A percentile compares a stretch with the other conserved stretches of the same genome.
phyloP scores from a whole-genome alignment of 306 rosid species.

The Casuarina cunninghamiana region DNA sequence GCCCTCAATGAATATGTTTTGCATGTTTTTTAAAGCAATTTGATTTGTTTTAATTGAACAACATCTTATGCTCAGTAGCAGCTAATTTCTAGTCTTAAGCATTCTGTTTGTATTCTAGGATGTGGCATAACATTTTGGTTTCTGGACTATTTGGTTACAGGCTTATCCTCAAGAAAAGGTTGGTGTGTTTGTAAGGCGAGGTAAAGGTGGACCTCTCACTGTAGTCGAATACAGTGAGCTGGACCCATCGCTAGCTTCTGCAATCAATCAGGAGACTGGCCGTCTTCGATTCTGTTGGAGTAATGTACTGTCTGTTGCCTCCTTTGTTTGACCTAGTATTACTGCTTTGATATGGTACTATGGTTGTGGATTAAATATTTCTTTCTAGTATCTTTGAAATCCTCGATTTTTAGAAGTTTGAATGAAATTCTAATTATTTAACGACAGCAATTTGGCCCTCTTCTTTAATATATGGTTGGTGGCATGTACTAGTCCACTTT shows the following conservation, averaged over 20 bases:
- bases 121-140: conserved; percentile 1
- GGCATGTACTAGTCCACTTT: neutral
- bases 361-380: conserved; percentile 19
- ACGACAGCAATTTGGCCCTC: neutral
- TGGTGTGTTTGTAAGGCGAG: conserved; percentile 93
- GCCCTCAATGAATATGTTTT: neutral
- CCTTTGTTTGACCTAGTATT: conserved; percentile 29
- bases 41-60: neutral
- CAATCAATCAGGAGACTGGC: conserved; percentile 88
- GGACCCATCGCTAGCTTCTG: conserved; percentile 77
- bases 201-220: conserved; percentile 95
- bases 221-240: conserved; percentile 95
- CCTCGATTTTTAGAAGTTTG: neutral
- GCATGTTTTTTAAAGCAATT: neutral
- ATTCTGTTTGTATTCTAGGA: neutral
- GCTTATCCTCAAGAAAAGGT: conserved; percentile 99
- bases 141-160: conserved; percentile 43
- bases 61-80: neutral
- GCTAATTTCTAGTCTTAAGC: neutral
- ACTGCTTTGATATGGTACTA: conserved; percentile 3
- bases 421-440: neutral
- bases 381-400: conserved; percentile 2
- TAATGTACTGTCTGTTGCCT: conserved; percentile 59
- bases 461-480: neutral
- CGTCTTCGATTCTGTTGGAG: conserved; percentile 99